Percentiles rank a stretch among this genome's conserved stretches.
Evolutionary conservation across 331 rosid genomes (phyloP).

Genomic region (Malus hybrid): DNA sequence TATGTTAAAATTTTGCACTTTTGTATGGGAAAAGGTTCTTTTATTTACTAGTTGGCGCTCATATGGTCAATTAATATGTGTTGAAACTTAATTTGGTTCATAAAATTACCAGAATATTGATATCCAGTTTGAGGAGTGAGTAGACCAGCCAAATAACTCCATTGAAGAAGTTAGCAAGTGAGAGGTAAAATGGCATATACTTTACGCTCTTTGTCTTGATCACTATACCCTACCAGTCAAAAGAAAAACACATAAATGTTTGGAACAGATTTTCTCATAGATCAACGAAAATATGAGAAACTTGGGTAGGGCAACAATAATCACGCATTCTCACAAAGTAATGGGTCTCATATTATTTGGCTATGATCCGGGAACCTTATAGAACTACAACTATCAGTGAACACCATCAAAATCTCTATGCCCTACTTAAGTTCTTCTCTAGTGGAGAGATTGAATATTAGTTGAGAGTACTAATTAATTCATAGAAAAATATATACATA

Average conservation of each 20-base stretch:
- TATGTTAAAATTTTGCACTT: background rate
- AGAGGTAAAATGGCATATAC: slow-evolving; percentile 75
- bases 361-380: no score
- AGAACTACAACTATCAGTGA: no score
- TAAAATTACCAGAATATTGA: slow-evolving; percentile 44
- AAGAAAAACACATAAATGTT: background rate
- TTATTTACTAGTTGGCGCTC: background rate
- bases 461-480: background rate
- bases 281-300: no score
- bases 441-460: background rate
- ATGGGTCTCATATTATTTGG: no score
- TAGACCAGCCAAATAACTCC: slow-evolving; percentile 48
- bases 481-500: slow-evolving; percentile 10
- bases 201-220: slow-evolving; percentile 66
- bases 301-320: no score
- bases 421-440: no score
- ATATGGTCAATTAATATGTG: background rate
- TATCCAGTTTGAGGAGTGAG: slow-evolving; percentile 62
- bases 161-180: slow-evolving; percentile 50
- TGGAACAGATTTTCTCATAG: no score
- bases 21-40: background rate
- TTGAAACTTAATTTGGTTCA: background rate
- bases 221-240: slow-evolving; percentile 39
- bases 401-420: no score
- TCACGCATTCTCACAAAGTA: no score